Conservation (phyloP, 441 rosid species). For the Eruca vesicaria region DNA sequence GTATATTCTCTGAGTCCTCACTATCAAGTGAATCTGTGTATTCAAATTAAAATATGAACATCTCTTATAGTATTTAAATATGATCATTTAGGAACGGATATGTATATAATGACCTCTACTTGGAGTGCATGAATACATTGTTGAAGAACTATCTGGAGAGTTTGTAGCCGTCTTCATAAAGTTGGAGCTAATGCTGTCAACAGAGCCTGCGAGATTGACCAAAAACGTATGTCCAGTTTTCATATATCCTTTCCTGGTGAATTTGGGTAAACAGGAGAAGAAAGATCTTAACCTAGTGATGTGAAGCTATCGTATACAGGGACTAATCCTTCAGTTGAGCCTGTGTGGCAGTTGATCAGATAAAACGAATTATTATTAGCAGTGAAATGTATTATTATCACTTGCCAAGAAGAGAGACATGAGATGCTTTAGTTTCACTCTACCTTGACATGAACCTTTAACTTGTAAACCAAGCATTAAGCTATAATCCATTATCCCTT, state of each 20-base stretch:
- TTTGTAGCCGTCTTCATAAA: constrained; percentile 33
- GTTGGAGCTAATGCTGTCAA: constrained; percentile 23
- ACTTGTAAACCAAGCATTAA: constrained; percentile 52
- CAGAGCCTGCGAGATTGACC: constrained; percentile 26
- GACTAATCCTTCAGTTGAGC: constrained; percentile 25
- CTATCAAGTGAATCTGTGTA: constrained; percentile 35
- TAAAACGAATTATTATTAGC: neutral
- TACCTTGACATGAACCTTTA: constrained; percentile 45
- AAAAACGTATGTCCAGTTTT: neutral
- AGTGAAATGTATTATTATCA: neutral
- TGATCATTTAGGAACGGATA: neutral
- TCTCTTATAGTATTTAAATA: neutral
- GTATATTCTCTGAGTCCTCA: constrained; percentile 16
- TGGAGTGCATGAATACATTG: constrained; percentile 37
- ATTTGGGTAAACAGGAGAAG: neutral
- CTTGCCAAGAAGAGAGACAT: neutral
- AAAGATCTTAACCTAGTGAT: constrained; percentile 21
- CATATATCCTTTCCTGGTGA: neutral
- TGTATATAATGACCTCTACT: constrained; percentile 26
- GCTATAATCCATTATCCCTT: constrained; percentile 61
- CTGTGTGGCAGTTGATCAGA: constrained; percentile 11
- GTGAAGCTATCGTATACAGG: constrained; percentile 35
- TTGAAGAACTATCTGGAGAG: constrained; percentile 35
- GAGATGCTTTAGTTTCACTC: constrained; percentile 8
- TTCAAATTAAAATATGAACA: neutral